Evolutionary conservation across 108 stramenopile genomes (phyloP).

Genomic region (Discostella stelligeroides): DNA sequence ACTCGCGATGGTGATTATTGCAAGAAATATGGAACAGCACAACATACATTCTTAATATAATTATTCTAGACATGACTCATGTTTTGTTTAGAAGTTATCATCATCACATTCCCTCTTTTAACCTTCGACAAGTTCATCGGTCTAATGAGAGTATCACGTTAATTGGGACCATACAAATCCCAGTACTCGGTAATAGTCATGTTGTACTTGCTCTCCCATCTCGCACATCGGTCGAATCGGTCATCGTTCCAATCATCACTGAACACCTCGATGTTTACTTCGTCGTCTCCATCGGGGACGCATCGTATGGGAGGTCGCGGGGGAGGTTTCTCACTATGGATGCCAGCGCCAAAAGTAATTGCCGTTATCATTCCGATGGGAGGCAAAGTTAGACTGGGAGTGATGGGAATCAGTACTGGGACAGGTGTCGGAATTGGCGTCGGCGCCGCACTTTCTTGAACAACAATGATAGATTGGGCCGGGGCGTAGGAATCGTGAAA

Average conservation of each 20-base stretch:
- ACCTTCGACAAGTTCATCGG: no score
- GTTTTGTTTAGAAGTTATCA: no score
- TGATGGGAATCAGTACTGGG: not conserved
- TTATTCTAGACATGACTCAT: no score
- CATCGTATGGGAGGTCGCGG: slow-evolving; percentile 22
- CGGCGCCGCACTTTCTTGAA: not conserved
- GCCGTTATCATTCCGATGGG: not conserved
- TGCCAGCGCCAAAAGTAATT: not conserved
- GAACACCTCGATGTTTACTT: slow-evolving; percentile 11
- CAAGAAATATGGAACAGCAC: not conserved
- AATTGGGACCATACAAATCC: slow-evolving; percentile 20
- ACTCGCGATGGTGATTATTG: not conserved
- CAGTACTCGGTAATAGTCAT: slow-evolving; percentile 16
- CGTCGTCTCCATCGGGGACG: slow-evolving; percentile 24
- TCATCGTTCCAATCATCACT: slow-evolving; percentile 31
- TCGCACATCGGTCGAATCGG: slow-evolving; percentile 16
- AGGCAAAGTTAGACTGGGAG: not conserved
- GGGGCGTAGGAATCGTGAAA: no score
- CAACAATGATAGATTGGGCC: not conserved
- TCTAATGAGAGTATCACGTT: not conserved
- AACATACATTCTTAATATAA: not conserved
- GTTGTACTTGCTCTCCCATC: slow-evolving; percentile 19
- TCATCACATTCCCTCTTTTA: no score
- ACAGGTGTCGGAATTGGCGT: not conserved
- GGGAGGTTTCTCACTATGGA: slow-evolving; percentile 6